Percentiles rank a stretch among this genome's conserved stretches.
Conservation (phyloP, 2,329 filamentous ascomycete species). For the Fusarium sp. region DNA sequence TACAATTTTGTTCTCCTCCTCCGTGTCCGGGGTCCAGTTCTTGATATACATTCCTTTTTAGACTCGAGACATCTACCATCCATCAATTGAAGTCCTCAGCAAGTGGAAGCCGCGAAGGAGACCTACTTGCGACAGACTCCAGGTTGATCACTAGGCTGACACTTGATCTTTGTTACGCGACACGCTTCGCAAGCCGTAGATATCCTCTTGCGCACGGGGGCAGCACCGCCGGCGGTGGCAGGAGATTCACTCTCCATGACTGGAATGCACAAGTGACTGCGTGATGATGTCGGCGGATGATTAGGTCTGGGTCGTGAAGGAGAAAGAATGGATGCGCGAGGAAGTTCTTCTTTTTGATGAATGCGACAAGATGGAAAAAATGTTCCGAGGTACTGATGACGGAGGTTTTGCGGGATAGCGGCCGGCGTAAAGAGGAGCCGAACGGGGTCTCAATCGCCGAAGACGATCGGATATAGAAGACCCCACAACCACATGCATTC, state of each 20-base stretch:
- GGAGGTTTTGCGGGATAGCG: background rate
- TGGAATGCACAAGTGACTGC: background rate
- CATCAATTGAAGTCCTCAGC: background rate
- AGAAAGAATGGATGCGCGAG: background rate
- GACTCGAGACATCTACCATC: conserved; percentile 59
- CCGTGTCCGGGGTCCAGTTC: conserved; percentile 59
- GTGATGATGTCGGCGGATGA: background rate
- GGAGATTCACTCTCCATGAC: conserved; percentile 12
- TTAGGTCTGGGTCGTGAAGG: background rate
- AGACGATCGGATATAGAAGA: conserved; percentile 22
- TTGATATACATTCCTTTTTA: conserved; percentile 62
- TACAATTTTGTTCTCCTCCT: conserved; percentile 56
- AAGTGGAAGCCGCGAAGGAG: background rate
- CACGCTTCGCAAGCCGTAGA: conserved; percentile 63
- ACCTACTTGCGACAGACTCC: conserved; percentile 62
- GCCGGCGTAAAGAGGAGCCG: conserved; percentile 32
- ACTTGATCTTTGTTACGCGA: conserved; percentile 62
- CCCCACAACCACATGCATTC: background rate
- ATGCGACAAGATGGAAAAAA: background rate
- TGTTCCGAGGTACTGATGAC: background rate
- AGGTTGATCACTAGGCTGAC: conserved; percentile 56
- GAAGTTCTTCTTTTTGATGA: background rate
- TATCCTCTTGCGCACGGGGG: conserved; percentile 39
- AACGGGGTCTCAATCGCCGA: conserved; percentile 28
- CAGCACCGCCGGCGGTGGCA: conserved; percentile 11